These are phyloP conservation scores for Phaeosphaeria sp. DNA, from an alignment of 2,329 filamentous ascomycete genomes.

Conservation along the genomic window DNA sequence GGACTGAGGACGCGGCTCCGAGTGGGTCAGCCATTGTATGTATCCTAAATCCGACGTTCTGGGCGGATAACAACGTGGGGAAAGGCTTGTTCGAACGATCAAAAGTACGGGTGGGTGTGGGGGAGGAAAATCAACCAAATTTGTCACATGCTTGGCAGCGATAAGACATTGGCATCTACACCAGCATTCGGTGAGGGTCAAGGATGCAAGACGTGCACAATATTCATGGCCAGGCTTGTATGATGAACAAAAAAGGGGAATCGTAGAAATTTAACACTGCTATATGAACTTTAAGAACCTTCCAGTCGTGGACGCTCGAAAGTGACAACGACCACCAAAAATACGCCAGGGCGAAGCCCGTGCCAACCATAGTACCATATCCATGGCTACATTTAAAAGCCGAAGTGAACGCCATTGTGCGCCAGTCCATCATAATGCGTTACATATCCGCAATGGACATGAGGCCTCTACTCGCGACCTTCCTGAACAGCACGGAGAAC, in stretches of 20 bases:
- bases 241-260: slow-evolving; percentile 8
- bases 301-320: not conserved
- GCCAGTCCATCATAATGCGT: slow-evolving; percentile 21
- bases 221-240: too few relatives aligned
- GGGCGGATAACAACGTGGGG: slow-evolving; percentile 31
- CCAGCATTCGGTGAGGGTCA: too few relatives aligned
- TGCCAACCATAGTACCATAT: not conserved
- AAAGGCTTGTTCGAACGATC: slow-evolving; percentile 25
- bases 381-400: not conserved
- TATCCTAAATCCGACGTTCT: slow-evolving; percentile 8
- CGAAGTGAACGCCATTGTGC: slow-evolving; percentile 1
- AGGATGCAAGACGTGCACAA: too few relatives aligned
- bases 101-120: slow-evolving; percentile 20
- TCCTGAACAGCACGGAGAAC: slow-evolving; percentile 50
- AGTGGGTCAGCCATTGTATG: slow-evolving; percentile 13
- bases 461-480: slow-evolving; percentile 38
- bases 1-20: slow-evolving; percentile 13
- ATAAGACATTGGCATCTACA: slow-evolving; percentile 11
- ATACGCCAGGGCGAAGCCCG: not conserved
- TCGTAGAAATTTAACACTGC: slow-evolving; percentile 18
- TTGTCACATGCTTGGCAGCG: slow-evolving; percentile 32
- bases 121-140: slow-evolving; percentile 29
- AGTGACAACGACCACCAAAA: not conserved
- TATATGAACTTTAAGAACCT: not conserved
- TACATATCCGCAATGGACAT: slow-evolving; percentile 14